Base-by-base conservation (phyloP, 2,329 filamentous ascomycete species). In the Claviceps sp. region DNA sequence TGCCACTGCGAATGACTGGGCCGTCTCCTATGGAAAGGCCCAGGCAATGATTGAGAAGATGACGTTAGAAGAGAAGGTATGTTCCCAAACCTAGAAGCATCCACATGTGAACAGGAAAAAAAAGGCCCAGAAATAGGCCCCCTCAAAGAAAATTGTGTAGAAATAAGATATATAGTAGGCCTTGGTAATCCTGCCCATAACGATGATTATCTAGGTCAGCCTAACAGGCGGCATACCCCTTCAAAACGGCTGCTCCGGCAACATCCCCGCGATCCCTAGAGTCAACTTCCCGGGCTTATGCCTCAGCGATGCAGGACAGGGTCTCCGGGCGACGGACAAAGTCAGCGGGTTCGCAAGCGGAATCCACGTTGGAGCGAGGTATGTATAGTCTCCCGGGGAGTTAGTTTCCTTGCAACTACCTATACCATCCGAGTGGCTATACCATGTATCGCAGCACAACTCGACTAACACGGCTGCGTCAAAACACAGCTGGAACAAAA, bases 1-100 rank as follows among this genome's bases (percentile, higher is more conserved):
- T 34, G 24, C 11, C 43, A n/a, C 26, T 11, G n/a, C 16, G 8
- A 13, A 46, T 46, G 70, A 78, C 41, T 93, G 88, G 88, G 72
- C 72, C 3, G 72, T 75, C n/a, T 81, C 87, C 4, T 84, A 85
- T 59, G 65, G 70, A 20, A 86, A 83, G 61, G 87, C 88, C 0
- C 73, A 74, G 52, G 73, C 73, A 1, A 80, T 93, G 58, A 86
- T 94, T 14, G 75, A 73, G 13, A 75, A 84, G 60, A 75, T 93
- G 70, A 90, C 86, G 1, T 68, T 90, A 47, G 73, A 81, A 18
- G 87, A 94, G 66, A 93, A 91, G 71, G 44, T 46, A 14, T 13
- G 16, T 46, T 20, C 1, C 34, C 3, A 9, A 18, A 13, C 26
- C n/a, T 34, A 20, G 5, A 41, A n/a, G 18, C 8, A 30, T 30